These are phyloP conservation scores for Raffaelea ambrosiae DNA, from an alignment of 2,329 filamentous ascomycete genomes.

Conservation along the genomic window DNA sequence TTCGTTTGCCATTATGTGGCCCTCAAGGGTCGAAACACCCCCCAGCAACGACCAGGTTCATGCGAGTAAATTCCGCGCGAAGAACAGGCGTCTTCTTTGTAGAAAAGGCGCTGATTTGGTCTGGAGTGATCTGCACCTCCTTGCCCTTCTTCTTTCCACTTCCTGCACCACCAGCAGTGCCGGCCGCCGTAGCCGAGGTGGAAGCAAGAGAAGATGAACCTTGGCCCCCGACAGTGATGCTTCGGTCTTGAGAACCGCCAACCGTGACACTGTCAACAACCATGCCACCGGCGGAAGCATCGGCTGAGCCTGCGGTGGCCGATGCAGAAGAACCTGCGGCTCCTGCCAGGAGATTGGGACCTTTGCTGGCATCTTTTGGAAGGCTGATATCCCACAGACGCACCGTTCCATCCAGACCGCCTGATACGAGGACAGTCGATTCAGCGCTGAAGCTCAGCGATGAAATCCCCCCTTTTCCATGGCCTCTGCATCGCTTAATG, in stretches of 20 bases:
- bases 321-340: background rate
- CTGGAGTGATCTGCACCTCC: constrained; percentile 80
- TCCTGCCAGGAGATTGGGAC: constrained; percentile 15
- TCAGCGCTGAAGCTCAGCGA: constrained; percentile 90
- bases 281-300: constrained; percentile 21
- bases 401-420: constrained; percentile 85
- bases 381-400: constrained; percentile 86
- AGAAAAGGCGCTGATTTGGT: constrained; percentile 89
- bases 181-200: constrained; percentile 22
- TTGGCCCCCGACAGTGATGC: constrained; percentile 32
- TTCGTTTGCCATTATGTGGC: too few species aligned
- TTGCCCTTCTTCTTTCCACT: constrained; percentile 69
- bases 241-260: constrained; percentile 25
- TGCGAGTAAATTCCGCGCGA: constrained; percentile 86
- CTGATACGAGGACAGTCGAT: constrained; percentile 81
- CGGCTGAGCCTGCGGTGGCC: constrained; percentile 14
- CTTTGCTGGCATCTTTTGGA: constrained; percentile 55
- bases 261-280: constrained; percentile 29
- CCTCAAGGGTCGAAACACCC: constrained; percentile 58
- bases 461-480: constrained; percentile 89
- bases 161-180: constrained; percentile 20
- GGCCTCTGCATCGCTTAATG: constrained; percentile 88
- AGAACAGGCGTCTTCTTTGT: constrained; percentile 96
- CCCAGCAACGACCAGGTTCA: constrained; percentile 87
- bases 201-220: constrained; percentile 33